phyloP scores from a whole-genome alignment of 768 basidiomycete species.

The Trametes gibbosa region DNA sequence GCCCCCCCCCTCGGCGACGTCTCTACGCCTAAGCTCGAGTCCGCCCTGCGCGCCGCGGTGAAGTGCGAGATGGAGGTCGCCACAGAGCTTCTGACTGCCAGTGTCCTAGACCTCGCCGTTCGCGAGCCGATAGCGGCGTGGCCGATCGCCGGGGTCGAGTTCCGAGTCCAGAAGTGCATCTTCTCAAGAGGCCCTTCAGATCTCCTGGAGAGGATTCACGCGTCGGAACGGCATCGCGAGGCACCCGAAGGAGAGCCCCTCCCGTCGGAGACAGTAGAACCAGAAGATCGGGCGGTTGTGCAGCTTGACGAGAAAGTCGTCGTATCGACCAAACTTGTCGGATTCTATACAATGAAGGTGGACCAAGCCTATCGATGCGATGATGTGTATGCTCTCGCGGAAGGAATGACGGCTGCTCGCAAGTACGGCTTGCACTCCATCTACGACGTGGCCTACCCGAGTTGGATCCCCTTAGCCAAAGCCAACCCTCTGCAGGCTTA shows the following conservation, averaged over 20 bases:
- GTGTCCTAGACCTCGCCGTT: neutral
- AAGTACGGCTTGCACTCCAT: constrained; percentile 1
- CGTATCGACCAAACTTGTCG: neutral
- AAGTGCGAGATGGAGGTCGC: constrained; percentile 12
- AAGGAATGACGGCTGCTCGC: neutral
- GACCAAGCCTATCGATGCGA: no score
- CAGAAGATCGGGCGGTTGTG: neutral
- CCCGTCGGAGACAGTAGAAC: constrained; percentile 19
- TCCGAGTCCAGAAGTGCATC: constrained; percentile 31
- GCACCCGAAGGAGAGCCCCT: neutral
- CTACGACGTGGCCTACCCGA: neutral
- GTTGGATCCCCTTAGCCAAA: neutral
- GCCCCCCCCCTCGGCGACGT: neutral
- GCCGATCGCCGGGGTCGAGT: constrained; percentile 38
- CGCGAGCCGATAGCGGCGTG: constrained; percentile 25
- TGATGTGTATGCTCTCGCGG: neutral
- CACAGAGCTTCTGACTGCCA: neutral
- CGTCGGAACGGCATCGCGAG: neutral
- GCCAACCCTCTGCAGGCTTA: neutral
- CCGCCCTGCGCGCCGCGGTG: constrained; percentile 1
- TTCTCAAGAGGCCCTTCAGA: constrained; percentile 33
- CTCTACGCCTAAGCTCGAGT: neutral
- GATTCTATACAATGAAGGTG: neutral
- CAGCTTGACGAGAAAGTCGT: neutral
- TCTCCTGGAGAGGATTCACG: neutral